Evolutionary conservation across 129 eudicot genomes (phyloP).

Genomic region (Silybum marianum): DNA sequence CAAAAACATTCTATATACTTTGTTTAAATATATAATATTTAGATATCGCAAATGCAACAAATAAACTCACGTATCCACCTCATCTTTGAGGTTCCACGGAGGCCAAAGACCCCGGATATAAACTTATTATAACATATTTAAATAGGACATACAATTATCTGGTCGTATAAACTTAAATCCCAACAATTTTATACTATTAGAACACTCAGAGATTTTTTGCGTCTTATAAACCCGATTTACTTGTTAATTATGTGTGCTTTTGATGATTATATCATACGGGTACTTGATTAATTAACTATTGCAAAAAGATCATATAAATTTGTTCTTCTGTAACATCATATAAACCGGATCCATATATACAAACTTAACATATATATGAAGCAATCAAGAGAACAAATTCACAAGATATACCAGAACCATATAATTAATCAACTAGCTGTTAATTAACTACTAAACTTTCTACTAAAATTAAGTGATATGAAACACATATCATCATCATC

Average conservation of each 20-base stretch:
- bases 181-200: not conserved
- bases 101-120: not conserved
- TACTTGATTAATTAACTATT: not conserved
- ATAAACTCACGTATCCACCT: not conserved
- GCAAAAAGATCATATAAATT: no score
- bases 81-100: not conserved
- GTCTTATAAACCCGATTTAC: not conserved
- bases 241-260: no score
- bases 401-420: not conserved
- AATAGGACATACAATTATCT: not conserved
- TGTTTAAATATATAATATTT: no score
- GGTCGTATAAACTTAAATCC: not conserved
- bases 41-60: not conserved
- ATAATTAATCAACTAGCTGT: not conserved
- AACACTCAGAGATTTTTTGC: not conserved
- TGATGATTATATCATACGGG: not conserved
- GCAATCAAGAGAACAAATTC: not conserved
- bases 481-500: not conserved
- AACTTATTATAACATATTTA: not conserved
- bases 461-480: not conserved
- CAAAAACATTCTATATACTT: not conserved
- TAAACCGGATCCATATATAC: conserved; percentile 1
- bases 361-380: not conserved
- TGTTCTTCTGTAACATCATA: not conserved
- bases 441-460: not conserved